Percentiles rank a stretch among this genome's conserved stretches.
These are phyloP conservation scores for Brettanomyces sp. DNA, from an alignment of 805 yeast genomes.

Conservation along the genomic window DNA sequence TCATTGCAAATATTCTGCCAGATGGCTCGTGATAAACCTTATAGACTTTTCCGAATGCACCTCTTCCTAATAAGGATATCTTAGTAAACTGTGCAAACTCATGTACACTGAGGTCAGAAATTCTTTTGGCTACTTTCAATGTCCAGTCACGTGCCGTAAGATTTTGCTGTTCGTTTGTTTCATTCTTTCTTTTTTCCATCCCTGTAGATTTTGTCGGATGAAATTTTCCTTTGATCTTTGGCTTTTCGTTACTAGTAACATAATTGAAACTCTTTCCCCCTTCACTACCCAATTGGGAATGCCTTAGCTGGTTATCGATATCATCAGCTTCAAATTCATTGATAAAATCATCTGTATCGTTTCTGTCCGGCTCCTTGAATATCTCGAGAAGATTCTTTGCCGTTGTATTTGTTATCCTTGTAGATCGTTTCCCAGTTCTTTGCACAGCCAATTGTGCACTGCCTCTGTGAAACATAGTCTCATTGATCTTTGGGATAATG, in stretches of 20 bases:
- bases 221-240: no score
- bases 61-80: conserved; percentile 49
- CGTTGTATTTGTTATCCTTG: no score
- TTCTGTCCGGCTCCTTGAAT: conserved; percentile 4
- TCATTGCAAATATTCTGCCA: conserved; percentile 17
- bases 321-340: not conserved
- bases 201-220: not conserved
- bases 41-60: conserved; percentile 87
- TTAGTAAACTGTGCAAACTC: conserved; percentile 2
- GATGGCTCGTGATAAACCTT: conserved; percentile 14
- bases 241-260: not conserved
- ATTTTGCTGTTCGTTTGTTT: not conserved
- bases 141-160: conserved; percentile 4
- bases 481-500: no score
- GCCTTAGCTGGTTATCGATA: not conserved
- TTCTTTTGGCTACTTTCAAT: conserved; percentile 1
- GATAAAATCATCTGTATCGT: not conserved
- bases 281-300: not conserved
- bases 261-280: not conserved
- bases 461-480: no score
- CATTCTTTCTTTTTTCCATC: not conserved
- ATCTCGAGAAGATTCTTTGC: not conserved
- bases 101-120: conserved; percentile 2
- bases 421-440: no score
- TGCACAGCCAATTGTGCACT: no score